Evolutionary conservation across 176 grass and related monocot genomes (phyloP).

Genomic region (Eragrostis curvula): DNA sequence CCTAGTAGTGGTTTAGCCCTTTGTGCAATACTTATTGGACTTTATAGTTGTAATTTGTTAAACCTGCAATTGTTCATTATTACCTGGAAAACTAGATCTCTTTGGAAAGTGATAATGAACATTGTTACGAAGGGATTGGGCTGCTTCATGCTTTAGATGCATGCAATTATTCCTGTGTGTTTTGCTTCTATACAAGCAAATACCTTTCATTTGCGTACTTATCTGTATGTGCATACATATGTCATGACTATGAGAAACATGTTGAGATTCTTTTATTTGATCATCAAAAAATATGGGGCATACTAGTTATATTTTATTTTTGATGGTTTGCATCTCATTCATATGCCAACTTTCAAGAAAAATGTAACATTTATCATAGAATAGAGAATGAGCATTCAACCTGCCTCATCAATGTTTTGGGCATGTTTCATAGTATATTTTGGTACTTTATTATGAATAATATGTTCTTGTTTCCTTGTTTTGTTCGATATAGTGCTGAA

Average conservation of each 20-base stretch:
- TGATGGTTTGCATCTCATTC: background rate
- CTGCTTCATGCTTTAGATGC: background rate
- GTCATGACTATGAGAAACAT: too few species aligned
- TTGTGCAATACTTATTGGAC: background rate
- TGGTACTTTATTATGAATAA: constrained; percentile 13
- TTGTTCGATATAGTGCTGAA: background rate
- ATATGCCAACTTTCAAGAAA: constrained; percentile 4
- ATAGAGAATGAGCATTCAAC: constrained; percentile 4
- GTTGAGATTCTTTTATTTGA: too few species aligned
- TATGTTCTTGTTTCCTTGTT: constrained; percentile 10
- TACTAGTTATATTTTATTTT: background rate
- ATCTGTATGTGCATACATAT: background rate
- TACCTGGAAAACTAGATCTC: background rate
- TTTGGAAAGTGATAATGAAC: background rate
- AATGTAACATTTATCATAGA: constrained; percentile 5
- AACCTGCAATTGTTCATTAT: constrained; percentile 4
- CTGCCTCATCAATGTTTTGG: background rate
- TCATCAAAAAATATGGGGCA: too few species aligned
- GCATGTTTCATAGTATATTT: constrained; percentile 3
- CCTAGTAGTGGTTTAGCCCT: background rate
- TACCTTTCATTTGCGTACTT: background rate
- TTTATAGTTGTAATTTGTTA: background rate
- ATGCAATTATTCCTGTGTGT: background rate
- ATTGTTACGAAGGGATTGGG: background rate
- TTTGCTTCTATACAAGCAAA: background rate